phyloP scores from a whole-genome alignment of 169 alveolate species.

The Cryptosporidium parvum region DNA sequence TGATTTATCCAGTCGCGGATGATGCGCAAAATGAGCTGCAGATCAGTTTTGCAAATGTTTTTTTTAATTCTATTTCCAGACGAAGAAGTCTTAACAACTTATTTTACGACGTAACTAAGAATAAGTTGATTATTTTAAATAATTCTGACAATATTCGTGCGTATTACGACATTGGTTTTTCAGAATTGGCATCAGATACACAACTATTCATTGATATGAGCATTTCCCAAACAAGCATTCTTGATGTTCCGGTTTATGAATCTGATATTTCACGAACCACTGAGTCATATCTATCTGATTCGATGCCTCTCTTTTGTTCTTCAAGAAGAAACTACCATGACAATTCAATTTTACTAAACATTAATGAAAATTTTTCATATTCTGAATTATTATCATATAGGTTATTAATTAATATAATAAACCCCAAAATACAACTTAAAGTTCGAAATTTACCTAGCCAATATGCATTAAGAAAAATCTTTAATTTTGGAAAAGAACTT shows the following conservation, averaged over 20 bases:
- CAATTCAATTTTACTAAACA: slow-evolving; percentile 27
- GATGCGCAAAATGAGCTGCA: neutral
- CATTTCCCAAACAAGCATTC: neutral
- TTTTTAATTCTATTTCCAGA: slow-evolving; percentile 38
- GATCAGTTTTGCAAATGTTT: neutral
- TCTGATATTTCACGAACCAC: slow-evolving; percentile 15
- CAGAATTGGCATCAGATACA: neutral
- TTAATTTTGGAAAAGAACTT: neutral
- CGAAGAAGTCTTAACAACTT: neutral
- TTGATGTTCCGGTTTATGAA: slow-evolving; percentile 29
- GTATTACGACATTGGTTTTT: neutral
- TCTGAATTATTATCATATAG: slow-evolving; percentile 12
- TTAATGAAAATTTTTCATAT: slow-evolving; percentile 10
- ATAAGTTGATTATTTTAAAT: slow-evolving; percentile 12
- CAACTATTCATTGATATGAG: neutral
- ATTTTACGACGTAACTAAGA: slow-evolving; percentile 43
- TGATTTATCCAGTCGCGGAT: slow-evolving; percentile 28
- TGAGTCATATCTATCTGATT: slow-evolving; percentile 12
- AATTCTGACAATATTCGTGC: neutral
- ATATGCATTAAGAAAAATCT: slow-evolving; percentile 50
- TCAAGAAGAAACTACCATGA: slow-evolving; percentile 48
- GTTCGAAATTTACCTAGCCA: slow-evolving; percentile 63
- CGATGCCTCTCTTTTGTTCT: slow-evolving; percentile 46
- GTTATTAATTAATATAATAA: neutral
- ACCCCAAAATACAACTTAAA: slow-evolving; percentile 7